Evolutionary conservation across 306 rosid genomes (phyloP).

Genomic region (Pyrus pyrifolia): DNA sequence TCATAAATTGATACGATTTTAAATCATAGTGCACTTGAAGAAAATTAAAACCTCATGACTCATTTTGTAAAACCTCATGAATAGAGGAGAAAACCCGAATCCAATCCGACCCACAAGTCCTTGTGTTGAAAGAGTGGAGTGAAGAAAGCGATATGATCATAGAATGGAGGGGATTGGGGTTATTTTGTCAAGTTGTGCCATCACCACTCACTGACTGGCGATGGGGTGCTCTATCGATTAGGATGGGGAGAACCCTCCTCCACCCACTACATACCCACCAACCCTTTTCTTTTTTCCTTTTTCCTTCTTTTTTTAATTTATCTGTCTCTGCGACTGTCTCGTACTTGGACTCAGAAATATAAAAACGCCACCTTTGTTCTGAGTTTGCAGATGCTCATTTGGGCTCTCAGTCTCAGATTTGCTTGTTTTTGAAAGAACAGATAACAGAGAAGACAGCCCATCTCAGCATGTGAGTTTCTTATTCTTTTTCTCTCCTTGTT

Average conservation of each 20-base stretch:
- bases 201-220: conserved; percentile 15
- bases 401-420: conserved; percentile 15
- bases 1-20: no score
- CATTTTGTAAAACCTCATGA: no score
- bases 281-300: no score
- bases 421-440: not conserved
- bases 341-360: not conserved
- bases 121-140: not conserved
- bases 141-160: not conserved
- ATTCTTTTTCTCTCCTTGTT: not conserved
- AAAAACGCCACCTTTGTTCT: not conserved
- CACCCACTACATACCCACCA: conserved; percentile 15
- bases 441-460: not conserved
- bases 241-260: conserved; percentile 5
- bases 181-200: not conserved
- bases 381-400: not conserved
- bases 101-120: not conserved
- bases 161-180: not conserved
- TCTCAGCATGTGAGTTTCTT: conserved; percentile 2
- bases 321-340: not conserved
- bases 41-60: no score
- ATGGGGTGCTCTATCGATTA: conserved; percentile 4
- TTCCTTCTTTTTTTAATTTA: no score
- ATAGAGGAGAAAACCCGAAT: not conserved
- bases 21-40: fast-evolving